Conservation (phyloP, 106 monocot species). For the Acorus calamus region DNA sequence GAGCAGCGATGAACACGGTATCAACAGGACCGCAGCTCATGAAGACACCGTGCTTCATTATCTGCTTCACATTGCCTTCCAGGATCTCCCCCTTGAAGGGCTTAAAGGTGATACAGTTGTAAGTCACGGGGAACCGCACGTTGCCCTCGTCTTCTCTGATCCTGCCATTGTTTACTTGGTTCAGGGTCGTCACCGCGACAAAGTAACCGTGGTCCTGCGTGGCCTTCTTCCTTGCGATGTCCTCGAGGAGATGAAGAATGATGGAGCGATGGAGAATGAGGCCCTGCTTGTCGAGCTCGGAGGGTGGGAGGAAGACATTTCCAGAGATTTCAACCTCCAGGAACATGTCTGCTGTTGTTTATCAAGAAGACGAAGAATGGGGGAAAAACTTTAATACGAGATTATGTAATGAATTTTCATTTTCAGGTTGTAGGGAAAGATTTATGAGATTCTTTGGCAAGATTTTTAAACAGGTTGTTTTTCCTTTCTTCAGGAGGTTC, state of each 20-base stretch:
- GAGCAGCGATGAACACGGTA: conserved; percentile 50
- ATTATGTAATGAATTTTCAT: no score
- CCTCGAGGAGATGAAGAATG: conserved; percentile 55
- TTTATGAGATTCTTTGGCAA: no score
- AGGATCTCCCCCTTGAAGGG: conserved; percentile 65
- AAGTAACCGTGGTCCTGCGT: conserved; percentile 63
- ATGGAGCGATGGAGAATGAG: conserved; percentile 52
- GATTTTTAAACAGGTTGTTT: no score
- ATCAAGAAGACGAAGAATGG: no score
- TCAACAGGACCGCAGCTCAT: conserved; percentile 56
- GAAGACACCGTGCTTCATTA: conserved; percentile 61
- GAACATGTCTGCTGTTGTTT: conserved; percentile 20
- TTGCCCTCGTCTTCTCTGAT: conserved; percentile 49
- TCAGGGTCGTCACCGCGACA: conserved; percentile 48
- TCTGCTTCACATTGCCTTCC: conserved; percentile 49
- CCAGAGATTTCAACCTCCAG: conserved; percentile 64
- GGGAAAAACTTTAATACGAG: no score
- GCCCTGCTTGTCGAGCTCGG: conserved; percentile 39
- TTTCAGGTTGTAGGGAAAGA: no score
- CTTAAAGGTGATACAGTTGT: conserved; percentile 55
- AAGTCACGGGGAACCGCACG: conserved; percentile 60
- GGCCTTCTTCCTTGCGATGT: conserved; percentile 48
- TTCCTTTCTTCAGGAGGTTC: no score
- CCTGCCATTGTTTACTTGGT: conserved; percentile 42
- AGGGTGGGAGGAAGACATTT: conserved; percentile 49